Percentiles rank a stretch among this genome's conserved stretches.
phyloP scores from a whole-genome alignment of 306 rosid species.

The Quercus berberidifolia region DNA sequence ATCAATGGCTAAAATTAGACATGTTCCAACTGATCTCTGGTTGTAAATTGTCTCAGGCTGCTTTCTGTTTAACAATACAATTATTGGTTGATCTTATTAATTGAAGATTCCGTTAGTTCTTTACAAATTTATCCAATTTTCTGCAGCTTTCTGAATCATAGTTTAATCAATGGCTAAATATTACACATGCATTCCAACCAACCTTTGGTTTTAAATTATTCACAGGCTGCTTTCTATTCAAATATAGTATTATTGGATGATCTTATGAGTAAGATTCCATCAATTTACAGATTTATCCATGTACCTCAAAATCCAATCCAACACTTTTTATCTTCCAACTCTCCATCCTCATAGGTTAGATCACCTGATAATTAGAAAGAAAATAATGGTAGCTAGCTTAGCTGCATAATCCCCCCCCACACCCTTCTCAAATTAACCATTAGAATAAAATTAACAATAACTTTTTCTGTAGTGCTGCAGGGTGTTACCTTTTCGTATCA shows the following conservation, averaged over 20 bases:
- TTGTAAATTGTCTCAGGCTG: neutral
- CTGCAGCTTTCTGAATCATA: neutral
- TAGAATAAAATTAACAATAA: conserved; percentile 4
- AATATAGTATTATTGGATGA: neutral
- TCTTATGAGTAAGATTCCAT: neutral
- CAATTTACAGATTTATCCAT: neutral
- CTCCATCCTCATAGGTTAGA: neutral
- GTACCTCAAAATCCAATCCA: neutral
- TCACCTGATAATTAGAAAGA: neutral
- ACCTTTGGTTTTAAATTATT: neutral
- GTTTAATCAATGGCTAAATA: neutral
- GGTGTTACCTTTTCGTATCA: conserved; percentile 75
- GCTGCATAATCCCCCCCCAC: too few relatives aligned
- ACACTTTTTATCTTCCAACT: neutral
- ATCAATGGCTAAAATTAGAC: neutral
- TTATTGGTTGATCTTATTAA: neutral
- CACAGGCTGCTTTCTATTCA: neutral
- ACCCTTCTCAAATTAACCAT: neutral
- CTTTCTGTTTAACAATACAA: neutral
- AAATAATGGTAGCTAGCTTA: neutral
- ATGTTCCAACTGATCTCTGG: conserved; percentile 9
- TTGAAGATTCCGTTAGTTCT: neutral
- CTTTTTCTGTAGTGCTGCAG: conserved; percentile 61
- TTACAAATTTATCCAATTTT: neutral
- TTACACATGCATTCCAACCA: conserved; percentile 5